phyloP scores from a whole-genome alignment of 1,139 yeast genomes.

The Lodderomyces orthopsilosis region DNA sequence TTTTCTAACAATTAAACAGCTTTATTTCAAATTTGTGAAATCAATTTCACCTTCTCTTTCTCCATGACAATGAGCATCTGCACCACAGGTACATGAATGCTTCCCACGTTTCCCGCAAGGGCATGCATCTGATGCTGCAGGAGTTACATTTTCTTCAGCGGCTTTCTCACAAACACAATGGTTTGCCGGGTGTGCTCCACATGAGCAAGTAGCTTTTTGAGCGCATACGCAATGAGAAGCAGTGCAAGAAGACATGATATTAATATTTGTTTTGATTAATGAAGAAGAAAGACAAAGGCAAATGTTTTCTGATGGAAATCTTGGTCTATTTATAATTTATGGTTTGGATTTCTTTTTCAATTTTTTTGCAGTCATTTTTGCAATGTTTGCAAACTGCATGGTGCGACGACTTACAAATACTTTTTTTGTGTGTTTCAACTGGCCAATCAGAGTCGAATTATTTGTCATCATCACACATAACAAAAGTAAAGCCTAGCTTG shows the following conservation, averaged over 20 bases:
- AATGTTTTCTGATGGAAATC: not conserved
- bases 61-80: constrained; percentile 36
- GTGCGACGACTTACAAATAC: not conserved
- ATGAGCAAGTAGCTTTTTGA: constrained; percentile 48
- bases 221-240: constrained; percentile 49
- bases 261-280: constrained; percentile 15
- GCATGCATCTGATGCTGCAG: constrained; percentile 36
- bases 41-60: constrained; percentile 48
- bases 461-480: not conserved
- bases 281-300: constrained; percentile 6
- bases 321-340: not conserved
- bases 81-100: constrained; percentile 44
- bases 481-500: not conserved
- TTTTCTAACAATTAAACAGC: not conserved
- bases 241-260: constrained; percentile 31
- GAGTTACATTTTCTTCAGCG: constrained; percentile 38
- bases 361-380: constrained; percentile 3
- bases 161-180: constrained; percentile 46
- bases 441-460: not conserved
- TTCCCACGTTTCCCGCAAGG: constrained; percentile 48
- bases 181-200: constrained; percentile 49
- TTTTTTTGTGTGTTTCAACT: not conserved
- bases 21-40: constrained; percentile 37
- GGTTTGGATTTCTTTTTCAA: not conserved
- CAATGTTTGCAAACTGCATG: not conserved